Percentiles rank a stretch among this genome's conserved stretches.
Evolutionary conservation across 2,329 filamentous ascomycete species (phyloP).

Genomic region (Aspergillus tubingensis): DNA sequence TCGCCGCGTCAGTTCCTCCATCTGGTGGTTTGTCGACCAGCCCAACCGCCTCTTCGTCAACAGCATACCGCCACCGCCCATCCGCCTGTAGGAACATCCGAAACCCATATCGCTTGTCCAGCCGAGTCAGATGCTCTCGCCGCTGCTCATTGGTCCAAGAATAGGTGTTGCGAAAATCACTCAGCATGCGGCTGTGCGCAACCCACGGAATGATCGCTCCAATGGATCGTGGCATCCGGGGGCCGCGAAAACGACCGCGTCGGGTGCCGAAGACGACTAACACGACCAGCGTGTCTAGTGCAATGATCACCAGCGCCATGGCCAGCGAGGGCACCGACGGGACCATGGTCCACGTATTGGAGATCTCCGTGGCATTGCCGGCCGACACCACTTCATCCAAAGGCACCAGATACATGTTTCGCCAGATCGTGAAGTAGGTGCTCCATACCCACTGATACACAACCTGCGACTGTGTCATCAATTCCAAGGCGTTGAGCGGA

Average conservation of each 20-base stretch:
- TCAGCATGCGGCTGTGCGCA: constrained; percentile 36
- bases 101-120: constrained; percentile 36
- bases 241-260: constrained; percentile 35
- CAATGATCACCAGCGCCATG: constrained; percentile 33
- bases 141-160: constrained; percentile 31
- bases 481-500: constrained; percentile 22
- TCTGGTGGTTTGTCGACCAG: constrained; percentile 1
- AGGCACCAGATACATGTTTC: constrained; percentile 32
- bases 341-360: constrained; percentile 34
- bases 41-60: constrained; percentile 32
- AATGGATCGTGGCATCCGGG: constrained; percentile 37
- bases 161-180: constrained; percentile 34
- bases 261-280: constrained; percentile 36
- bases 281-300: constrained; percentile 34
- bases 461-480: constrained; percentile 29
- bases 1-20: constrained; percentile 1
- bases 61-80: constrained; percentile 34
- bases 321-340: constrained; percentile 32
- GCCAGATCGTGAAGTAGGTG: constrained; percentile 40
- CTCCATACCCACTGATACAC: constrained; percentile 41
- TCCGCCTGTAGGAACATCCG: constrained; percentile 34
- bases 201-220: constrained; percentile 38
- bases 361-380: constrained; percentile 30
- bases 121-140: constrained; percentile 25
- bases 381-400: constrained; percentile 23